Base-by-base conservation (phyloP, 257 asterid genomes). In the Orobanche coerulescens region DNA sequence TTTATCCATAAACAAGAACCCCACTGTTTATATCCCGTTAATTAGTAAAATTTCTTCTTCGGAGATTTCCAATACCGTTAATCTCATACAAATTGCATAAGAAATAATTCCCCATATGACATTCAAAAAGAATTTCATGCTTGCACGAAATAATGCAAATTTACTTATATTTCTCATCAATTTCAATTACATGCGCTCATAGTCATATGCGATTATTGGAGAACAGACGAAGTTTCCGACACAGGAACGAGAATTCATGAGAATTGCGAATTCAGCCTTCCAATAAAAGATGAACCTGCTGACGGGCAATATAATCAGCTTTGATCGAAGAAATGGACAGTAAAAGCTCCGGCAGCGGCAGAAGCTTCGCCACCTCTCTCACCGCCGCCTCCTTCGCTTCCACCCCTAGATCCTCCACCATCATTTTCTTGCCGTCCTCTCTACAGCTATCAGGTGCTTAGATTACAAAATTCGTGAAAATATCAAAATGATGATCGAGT, bases 361-460 rank as follows among this genome's bases (percentile, higher is more conserved):
- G 79, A 60, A 89, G 89, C 90, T 92, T 92, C 58, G 81, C 95
- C 63, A 92, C 98, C 78, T 92, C 97, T 58, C 97, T 82, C 71
- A 86, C 97, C 44, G 97, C 86, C 53, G 97, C 83, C 73, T 92
- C 98, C 81, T 89, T 92, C 58, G 98, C 98, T 72, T 88, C 90
- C 49, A 92, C 86, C 0, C 53, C 98, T 5, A 92, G 97, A 83
- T 92, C 98, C 73, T 92, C 98, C 37, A 76, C 92, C 95, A 88
- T 85, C 95, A 85, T 85, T 79, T 70, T 79, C 53, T 22, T 63
- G 62, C 40, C 52, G 44, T 20, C 26, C 47, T 20, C 63, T 40
- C 20, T 18, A 22, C 63, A 44, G 52, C 34, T 31, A 61, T 56
- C 55, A 62, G 66, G 39, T 70, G 64, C 50, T 44, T 18, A 15